These are phyloP conservation scores for Kodamaea fukazawae DNA, from an alignment of 805 yeast species.

Conservation along the genomic window DNA sequence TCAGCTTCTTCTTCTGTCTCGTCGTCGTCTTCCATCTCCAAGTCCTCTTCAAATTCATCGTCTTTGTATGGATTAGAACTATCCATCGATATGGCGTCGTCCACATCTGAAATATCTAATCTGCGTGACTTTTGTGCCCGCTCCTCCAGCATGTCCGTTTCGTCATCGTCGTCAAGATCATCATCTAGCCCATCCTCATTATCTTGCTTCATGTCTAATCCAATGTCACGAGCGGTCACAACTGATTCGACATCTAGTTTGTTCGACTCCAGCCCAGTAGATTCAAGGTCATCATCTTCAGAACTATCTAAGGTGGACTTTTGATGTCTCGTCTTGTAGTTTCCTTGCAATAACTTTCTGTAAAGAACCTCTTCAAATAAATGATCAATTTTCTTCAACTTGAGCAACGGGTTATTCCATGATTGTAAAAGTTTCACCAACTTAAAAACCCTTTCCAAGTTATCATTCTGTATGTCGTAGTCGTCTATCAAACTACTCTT, in stretches of 20 bases:
- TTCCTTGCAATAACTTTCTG: slow-evolving; percentile 10
- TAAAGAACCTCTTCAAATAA: slow-evolving; percentile 13
- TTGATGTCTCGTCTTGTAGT: slow-evolving; percentile 1
- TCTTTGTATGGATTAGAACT: slow-evolving; percentile 14
- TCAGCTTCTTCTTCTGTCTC: slow-evolving; percentile 8
- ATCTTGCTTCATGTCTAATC: slow-evolving; percentile 7
- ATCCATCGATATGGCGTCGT: slow-evolving; percentile 22
- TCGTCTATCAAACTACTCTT: slow-evolving; percentile 6
- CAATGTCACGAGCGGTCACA: no score
- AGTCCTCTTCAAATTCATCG: slow-evolving; percentile 11
- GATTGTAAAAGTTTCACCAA: slow-evolving; percentile 11
- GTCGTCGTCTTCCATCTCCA: slow-evolving; percentile 10
- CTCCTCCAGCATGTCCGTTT: slow-evolving; percentile 18
- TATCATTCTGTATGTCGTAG: slow-evolving; percentile 10
- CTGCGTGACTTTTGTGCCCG: slow-evolving; percentile 16
- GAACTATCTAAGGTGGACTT: no score
- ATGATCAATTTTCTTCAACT: slow-evolving; percentile 6
- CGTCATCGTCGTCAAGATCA: slow-evolving; percentile 3
- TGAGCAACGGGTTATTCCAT: background rate
- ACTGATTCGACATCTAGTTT: no score
- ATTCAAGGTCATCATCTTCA: no score
- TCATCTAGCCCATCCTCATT: background rate
- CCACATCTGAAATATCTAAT: slow-evolving; percentile 22
- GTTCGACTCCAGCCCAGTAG: no score
- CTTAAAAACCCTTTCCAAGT: slow-evolving; percentile 9